Conservation (phyloP, 805 yeast genomes). For the Citeromyces nyonsensis region DNA sequence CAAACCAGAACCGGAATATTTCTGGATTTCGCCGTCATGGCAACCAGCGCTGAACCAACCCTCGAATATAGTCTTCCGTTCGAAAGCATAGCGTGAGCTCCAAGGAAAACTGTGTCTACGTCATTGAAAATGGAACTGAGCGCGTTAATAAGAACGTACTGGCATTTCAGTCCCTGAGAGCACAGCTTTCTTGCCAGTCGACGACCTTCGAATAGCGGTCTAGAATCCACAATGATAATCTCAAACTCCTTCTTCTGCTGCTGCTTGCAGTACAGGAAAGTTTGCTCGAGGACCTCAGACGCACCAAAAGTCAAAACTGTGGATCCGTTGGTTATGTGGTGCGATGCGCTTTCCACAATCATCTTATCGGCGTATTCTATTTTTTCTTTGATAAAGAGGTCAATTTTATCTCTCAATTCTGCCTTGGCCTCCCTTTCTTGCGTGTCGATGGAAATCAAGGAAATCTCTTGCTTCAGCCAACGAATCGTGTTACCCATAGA, state of each 20-base stretch:
- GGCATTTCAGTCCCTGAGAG: slow-evolving; percentile 47
- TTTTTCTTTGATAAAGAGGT: slow-evolving; percentile 71
- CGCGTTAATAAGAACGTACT: slow-evolving; percentile 69
- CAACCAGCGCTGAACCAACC: slow-evolving; percentile 88
- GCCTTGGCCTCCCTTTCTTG: slow-evolving; percentile 54
- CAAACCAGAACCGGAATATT: slow-evolving; percentile 91
- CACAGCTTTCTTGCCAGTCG: slow-evolving; percentile 53
- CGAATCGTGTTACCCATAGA: slow-evolving; percentile 97
- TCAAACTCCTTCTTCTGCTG: slow-evolving; percentile 50
- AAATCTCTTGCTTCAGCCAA: slow-evolving; percentile 91
- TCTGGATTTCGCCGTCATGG: slow-evolving; percentile 78
- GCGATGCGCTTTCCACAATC: slow-evolving; percentile 66
- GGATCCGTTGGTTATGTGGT: slow-evolving; percentile 60
- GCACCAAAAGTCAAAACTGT: slow-evolving; percentile 82
- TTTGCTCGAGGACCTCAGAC: slow-evolving; percentile 66
- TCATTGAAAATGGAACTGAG: slow-evolving; percentile 70
- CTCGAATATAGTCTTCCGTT: slow-evolving; percentile 88
- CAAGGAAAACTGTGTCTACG: slow-evolving; percentile 82
- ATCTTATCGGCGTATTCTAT: slow-evolving; percentile 72
- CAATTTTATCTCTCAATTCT: slow-evolving; percentile 50
- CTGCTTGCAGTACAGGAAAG: slow-evolving; percentile 55
- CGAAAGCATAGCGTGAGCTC: slow-evolving; percentile 94
- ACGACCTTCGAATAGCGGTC: slow-evolving; percentile 91
- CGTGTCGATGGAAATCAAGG: slow-evolving; percentile 63
- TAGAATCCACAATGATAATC: slow-evolving; percentile 80